Evolutionary conservation across 768 basidiomycete species (phyloP), one percentile per base, ranked within the genome.

Genomic region (Amanita inopinata): DNA sequence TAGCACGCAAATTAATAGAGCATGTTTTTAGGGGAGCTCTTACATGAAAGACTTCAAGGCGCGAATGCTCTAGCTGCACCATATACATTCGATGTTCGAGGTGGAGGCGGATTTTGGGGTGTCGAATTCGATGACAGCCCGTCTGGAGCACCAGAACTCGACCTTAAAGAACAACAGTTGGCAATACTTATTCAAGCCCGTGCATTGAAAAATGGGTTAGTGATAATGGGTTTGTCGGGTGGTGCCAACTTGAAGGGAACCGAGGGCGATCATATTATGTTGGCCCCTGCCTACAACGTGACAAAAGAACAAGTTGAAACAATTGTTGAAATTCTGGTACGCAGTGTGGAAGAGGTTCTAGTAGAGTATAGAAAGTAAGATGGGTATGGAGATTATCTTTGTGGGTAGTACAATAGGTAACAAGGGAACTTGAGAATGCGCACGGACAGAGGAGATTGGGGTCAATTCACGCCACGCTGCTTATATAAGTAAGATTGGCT

Each of bases 61-160:
- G 73, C 76, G 5, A 74, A 71, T 50, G 63, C 75, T n/a, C 53
- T 65, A 33, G 73, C 80, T 25, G 73, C 75, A 19, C 81, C 80
- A 0, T 82, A 73, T 56, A 71, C 74, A 3, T 86, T 81, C 53
- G 87, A 90, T 56, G 75, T 90, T 46, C 80, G 91, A 20, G 90
- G 91, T 7, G 76, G 77, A 14, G 91, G 90, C 24, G 72, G 78
- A 20, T 88, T 91, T 64, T 90, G 83, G 83, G 82, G 68, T 17
- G 62, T 92, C 41, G 89, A 92, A 56, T 90, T 88, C 48, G 84
- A 89, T 51, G 78, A 84, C 48, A 66, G 67, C 3, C 57, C 55
- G 11, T 54, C 60, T 9, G 64, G 68, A 43, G 69, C 64, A 7
- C 45, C 58, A 27, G 57, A 58, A n/a, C 38, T 76, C 12, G 64